Evolutionary conservation across 225 moss, liverwort and hornwort species (phyloP).

Genomic region (Asterella californica): DNA sequence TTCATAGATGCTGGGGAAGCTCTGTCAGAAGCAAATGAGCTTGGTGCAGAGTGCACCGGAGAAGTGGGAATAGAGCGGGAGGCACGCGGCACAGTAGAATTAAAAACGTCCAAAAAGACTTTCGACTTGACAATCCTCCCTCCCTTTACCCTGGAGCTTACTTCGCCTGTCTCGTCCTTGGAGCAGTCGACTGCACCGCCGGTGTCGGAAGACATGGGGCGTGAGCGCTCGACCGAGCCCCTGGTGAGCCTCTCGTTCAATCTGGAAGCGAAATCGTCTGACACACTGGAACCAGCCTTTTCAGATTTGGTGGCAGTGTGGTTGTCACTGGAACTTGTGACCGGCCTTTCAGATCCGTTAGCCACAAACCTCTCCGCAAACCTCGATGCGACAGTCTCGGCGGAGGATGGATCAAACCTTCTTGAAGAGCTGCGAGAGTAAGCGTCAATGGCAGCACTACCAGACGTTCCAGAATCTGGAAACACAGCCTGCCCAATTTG

Average conservation of each 20-base stretch:
- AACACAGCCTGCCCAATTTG: conserved; percentile 35
- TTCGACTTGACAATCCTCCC: conserved; percentile 48
- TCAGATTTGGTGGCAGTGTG: conserved; percentile 16
- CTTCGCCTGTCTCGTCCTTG: conserved; percentile 26
- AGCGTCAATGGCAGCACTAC: conserved; percentile 24
- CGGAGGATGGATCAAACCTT: conserved; percentile 39
- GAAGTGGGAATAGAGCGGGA: conserved; percentile 48
- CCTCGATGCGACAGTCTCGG: conserved; percentile 40
- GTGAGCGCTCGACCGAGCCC: conserved; percentile 27
- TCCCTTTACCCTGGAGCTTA: conserved; percentile 38
- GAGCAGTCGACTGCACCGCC: conserved; percentile 12
- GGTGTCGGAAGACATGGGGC: conserved; percentile 17
- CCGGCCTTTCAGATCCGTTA: conserved; percentile 35
- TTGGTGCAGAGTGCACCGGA: conserved; percentile 30
- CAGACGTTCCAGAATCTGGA: conserved; percentile 25
- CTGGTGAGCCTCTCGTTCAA: conserved; percentile 41
- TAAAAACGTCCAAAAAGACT: conserved; percentile 48
- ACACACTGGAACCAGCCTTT: conserved; percentile 9
- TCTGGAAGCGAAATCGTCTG: conserved; percentile 48
- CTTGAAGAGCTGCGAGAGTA: conserved; percentile 33
- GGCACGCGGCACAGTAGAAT: conserved; percentile 33
- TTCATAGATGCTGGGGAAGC: conserved; percentile 32
- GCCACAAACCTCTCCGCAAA: conserved; percentile 41
- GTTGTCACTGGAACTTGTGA: conserved; percentile 26
- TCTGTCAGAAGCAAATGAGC: conserved; percentile 27